A percentile compares a stretch with the other conserved stretches of the same genome.
phyloP scores from a whole-genome alignment of 108 stramenopile species.

The Cylindrotheca closterium region DNA sequence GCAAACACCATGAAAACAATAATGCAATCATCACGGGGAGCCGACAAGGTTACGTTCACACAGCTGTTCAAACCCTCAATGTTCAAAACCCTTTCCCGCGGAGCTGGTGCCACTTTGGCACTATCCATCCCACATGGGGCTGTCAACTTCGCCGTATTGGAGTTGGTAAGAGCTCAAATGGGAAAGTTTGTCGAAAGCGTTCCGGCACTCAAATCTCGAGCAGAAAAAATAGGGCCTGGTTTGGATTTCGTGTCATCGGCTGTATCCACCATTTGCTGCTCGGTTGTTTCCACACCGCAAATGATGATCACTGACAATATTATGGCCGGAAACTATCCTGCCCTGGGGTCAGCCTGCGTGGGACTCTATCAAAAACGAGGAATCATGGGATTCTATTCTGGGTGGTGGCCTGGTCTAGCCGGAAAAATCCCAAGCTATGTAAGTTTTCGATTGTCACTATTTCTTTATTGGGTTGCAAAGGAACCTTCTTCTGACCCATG shows the following conservation, averaged over 20 bases:
- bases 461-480: conserved; percentile 66
- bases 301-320: conserved; percentile 96
- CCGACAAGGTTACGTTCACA: conserved; percentile 39
- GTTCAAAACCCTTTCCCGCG: conserved; percentile 73
- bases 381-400: conserved; percentile 89
- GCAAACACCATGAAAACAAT: conserved; percentile 95
- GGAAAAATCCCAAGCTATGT: conserved; percentile 94
- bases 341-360: conserved; percentile 62
- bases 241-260: conserved; percentile 93
- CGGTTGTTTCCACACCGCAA: conserved; percentile 89
- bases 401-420: conserved; percentile 96
- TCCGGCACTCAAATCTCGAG: conserved; percentile 37
- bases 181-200: conserved; percentile 41
- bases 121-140: conserved; percentile 95
- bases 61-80: conserved; percentile 52
- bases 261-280: conserved; percentile 89
- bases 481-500: no score
- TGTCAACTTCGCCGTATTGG: conserved; percentile 94
- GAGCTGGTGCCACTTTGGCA: conserved; percentile 94
- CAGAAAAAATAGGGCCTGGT: conserved; percentile 68
- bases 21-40: conserved; percentile 71
- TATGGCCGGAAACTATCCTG: conserved; percentile 94
- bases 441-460: conserved; percentile 18
- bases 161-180: conserved; percentile 74
- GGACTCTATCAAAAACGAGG: conserved; percentile 66